Percentiles rank a stretch among this genome's conserved stretches.
Conservation (phyloP, 441 rosid species). For the Melastoma candidum region DNA sequence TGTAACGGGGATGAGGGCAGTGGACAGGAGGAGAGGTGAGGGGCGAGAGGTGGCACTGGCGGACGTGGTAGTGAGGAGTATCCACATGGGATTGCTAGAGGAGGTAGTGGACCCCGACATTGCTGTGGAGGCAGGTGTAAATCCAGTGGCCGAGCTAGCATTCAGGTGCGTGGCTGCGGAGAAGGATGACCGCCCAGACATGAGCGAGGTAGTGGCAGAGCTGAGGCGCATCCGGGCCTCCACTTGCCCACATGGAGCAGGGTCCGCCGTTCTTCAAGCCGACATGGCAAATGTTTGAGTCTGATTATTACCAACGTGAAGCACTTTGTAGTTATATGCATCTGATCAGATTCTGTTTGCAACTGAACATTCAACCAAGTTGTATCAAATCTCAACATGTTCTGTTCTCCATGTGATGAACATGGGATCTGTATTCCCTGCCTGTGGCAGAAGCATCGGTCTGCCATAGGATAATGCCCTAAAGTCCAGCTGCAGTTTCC, state of each 20-base stretch:
- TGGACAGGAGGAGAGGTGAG: slow-evolving; percentile 72
- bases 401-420: too few relatives aligned
- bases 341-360: too few relatives aligned
- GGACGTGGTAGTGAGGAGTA: slow-evolving; percentile 68
- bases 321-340: too few relatives aligned
- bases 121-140: slow-evolving; percentile 13
- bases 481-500: slow-evolving; percentile 27
- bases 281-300: slow-evolving; percentile 19
- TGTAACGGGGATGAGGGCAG: slow-evolving; percentile 68
- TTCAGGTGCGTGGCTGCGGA: slow-evolving; percentile 83
- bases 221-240: slow-evolving; percentile 42
- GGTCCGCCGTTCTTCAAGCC: slow-evolving; percentile 5
- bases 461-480: too few relatives aligned
- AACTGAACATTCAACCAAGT: too few relatives aligned
- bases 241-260: slow-evolving; percentile 18
- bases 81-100: slow-evolving; percentile 58
- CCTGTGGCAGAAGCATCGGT: too few relatives aligned
- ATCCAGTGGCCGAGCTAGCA: slow-evolving; percentile 63
- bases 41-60: slow-evolving; percentile 67
- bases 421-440: too few relatives aligned
- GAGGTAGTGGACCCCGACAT: slow-evolving; percentile 60
- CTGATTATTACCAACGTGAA: neutral
- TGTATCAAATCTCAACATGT: too few relatives aligned
- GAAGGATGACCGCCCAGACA: slow-evolving; percentile 80
- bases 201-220: slow-evolving; percentile 67